phyloP scores from a whole-genome alignment of 2,329 filamentous ascomycete genomes.

The Colletotrichum agaves region DNA sequence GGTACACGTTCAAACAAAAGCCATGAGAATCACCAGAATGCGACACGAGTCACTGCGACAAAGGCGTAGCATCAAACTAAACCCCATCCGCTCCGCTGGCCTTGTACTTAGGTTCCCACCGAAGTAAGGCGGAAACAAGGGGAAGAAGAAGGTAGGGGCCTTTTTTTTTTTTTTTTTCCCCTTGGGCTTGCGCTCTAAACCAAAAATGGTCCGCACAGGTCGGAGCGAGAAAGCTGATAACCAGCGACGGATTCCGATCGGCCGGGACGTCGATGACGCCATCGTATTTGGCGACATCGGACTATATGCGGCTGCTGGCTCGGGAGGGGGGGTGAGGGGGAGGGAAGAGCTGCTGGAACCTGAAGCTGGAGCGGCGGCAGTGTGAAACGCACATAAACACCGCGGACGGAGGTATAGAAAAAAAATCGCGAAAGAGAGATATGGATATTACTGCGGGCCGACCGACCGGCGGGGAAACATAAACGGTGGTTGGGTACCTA shows the following conservation, averaged over 20 bases:
- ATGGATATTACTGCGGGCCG: too few species aligned
- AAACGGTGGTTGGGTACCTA: too few species aligned
- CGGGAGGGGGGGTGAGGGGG: too few species aligned
- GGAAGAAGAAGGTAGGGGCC: background rate
- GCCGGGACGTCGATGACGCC: slow-evolving; percentile 32
- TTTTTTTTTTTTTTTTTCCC: background rate
- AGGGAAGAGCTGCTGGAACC: background rate
- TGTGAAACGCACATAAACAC: background rate
- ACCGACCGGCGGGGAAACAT: too few species aligned
- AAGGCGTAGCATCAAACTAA: background rate
- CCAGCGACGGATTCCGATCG: slow-evolving; percentile 30
- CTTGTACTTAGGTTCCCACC: background rate
- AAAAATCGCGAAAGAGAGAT: too few species aligned
- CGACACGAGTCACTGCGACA: background rate
- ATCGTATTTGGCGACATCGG: slow-evolving; percentile 26
- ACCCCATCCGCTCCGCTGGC: background rate
- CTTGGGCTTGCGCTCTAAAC: background rate
- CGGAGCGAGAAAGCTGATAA: slow-evolving; percentile 15
- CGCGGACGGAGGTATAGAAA: background rate
- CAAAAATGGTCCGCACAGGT: background rate
- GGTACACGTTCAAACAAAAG: background rate
- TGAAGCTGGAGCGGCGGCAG: background rate
- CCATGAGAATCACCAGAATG: background rate
- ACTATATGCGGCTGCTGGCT: background rate
- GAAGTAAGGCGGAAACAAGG: background rate